A percentile compares a stretch with the other conserved stretches of the same genome.
Evolutionary conservation across 2,329 filamentous ascomycete genomes (phyloP).

Genomic region (Aspergillus texensis): DNA sequence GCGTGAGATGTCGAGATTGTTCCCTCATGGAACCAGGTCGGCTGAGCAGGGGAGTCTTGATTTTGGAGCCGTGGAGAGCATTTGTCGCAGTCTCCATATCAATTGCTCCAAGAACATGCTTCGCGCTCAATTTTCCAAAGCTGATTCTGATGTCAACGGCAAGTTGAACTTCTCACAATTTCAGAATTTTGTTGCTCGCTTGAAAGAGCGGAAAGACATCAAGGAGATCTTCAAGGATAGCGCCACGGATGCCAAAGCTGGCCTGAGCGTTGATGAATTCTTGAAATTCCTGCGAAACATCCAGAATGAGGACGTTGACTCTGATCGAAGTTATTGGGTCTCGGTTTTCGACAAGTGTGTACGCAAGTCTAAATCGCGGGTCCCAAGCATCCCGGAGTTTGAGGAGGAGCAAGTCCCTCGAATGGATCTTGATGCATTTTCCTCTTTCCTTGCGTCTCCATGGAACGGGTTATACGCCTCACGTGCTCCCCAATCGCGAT

Average conservation of each 20-base stretch:
- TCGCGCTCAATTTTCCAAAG: slow-evolving; percentile 71
- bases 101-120: slow-evolving; percentile 79
- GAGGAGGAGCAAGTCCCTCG: slow-evolving; percentile 52
- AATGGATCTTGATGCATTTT: slow-evolving; percentile 79
- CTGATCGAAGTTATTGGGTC: slow-evolving; percentile 68
- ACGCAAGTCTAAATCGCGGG: slow-evolving; percentile 59
- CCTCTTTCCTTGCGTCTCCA: slow-evolving; percentile 73
- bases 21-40: slow-evolving; percentile 42
- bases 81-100: slow-evolving; percentile 90
- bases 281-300: slow-evolving; percentile 70
- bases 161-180: slow-evolving; percentile 80
- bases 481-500: slow-evolving; percentile 61
- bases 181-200: slow-evolving; percentile 75
- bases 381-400: slow-evolving; percentile 45
- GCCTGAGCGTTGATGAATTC: slow-evolving; percentile 74
- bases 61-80: slow-evolving; percentile 74
- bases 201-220: slow-evolving; percentile 85
- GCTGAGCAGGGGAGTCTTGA: slow-evolving; percentile 73
- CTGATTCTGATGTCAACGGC: slow-evolving; percentile 66
- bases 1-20: slow-evolving; percentile 75
- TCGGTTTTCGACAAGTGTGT: slow-evolving; percentile 71
- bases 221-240: slow-evolving; percentile 69
- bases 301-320: slow-evolving; percentile 76
- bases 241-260: slow-evolving; percentile 60
- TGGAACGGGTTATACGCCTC: slow-evolving; percentile 70